Percentiles rank a stretch among this genome's conserved stretches.
phyloP scores from a whole-genome alignment of 2,329 filamentous ascomycete species.

The Fusarium newnesense region DNA sequence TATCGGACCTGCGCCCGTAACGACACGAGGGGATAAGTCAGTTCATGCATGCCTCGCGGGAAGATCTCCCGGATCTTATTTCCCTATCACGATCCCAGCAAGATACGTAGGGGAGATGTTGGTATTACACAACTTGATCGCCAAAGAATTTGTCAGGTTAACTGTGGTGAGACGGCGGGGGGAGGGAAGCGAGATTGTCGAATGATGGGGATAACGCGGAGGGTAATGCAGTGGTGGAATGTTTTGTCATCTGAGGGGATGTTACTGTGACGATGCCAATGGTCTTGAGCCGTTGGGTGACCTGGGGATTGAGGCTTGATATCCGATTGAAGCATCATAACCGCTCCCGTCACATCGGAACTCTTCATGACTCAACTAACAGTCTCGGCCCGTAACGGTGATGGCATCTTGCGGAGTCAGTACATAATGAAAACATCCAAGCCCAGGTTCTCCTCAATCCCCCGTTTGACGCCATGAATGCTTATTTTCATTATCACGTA shows the following conservation, averaged over 20 bases:
- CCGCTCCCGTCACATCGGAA: not conserved
- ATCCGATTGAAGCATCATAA: slow-evolving; percentile 1
- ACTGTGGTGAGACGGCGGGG: slow-evolving; percentile 6
- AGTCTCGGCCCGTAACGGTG: slow-evolving; percentile 9
- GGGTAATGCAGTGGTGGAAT: not conserved
- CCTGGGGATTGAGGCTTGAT: not conserved
- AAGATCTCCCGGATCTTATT: slow-evolving; percentile 32
- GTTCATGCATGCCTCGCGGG: slow-evolving; percentile 28
- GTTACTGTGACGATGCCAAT: not conserved
- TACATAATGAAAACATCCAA: slow-evolving; percentile 27
- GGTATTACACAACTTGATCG: slow-evolving; percentile 30
- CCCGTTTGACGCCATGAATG: slow-evolving; percentile 21
- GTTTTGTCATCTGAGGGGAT: slow-evolving; percentile 1
- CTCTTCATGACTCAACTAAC: slow-evolving; percentile 2
- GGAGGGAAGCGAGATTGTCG: slow-evolving; percentile 37
- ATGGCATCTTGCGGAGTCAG: slow-evolving; percentile 20
- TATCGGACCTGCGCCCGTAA: not conserved
- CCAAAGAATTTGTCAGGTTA: slow-evolving; percentile 27
- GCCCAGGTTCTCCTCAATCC: slow-evolving; percentile 32
- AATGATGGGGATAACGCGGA: slow-evolving; percentile 31
- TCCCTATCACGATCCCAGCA: slow-evolving; percentile 20
- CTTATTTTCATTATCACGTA: slow-evolving; percentile 37
- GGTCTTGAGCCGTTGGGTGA: not conserved
- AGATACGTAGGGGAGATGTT: not conserved
- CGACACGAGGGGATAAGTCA: not conserved